phyloP scores from a whole-genome alignment of 1,139 yeast species.

The Geotrichum phurueaensis region DNA sequence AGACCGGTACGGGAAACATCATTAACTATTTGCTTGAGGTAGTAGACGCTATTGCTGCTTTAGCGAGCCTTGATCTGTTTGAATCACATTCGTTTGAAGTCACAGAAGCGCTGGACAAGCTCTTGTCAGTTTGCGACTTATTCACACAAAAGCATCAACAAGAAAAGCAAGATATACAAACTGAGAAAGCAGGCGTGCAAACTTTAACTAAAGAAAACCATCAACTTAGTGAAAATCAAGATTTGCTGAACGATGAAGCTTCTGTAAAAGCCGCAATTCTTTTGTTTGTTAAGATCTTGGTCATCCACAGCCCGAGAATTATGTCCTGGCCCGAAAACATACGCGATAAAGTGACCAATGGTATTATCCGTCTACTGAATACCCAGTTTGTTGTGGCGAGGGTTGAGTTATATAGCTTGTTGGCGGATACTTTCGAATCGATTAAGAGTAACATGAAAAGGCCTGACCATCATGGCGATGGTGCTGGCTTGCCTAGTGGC shows the following conservation, averaged over 20 bases:
- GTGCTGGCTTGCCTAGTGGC: not conserved
- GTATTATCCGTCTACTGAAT: slow-evolving; percentile 43
- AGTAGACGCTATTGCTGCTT: slow-evolving; percentile 30
- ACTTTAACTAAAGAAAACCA: not conserved
- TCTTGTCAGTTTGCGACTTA: slow-evolving; percentile 21
- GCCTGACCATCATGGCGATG: not conserved
- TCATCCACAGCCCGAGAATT: slow-evolving; percentile 43
- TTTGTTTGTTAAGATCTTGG: slow-evolving; percentile 50
- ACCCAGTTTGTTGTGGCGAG: slow-evolving; percentile 21
- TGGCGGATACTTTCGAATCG: slow-evolving; percentile 27
- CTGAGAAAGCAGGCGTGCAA: not conserved
- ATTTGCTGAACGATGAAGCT: not conserved
- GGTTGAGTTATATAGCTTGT: slow-evolving; percentile 24
- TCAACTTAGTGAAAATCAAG: not conserved
- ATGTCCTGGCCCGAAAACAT: slow-evolving; percentile 27
- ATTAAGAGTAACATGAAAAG: slow-evolving; percentile 13
- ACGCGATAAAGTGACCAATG: slow-evolving; percentile 34
- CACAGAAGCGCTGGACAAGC: slow-evolving; percentile 21
- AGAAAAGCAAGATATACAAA: not conserved
- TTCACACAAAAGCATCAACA: not conserved
- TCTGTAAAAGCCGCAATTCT: slow-evolving; percentile 26
- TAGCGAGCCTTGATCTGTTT: slow-evolving; percentile 23
- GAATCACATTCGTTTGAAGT: slow-evolving; percentile 23
- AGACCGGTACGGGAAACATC: slow-evolving; percentile 21
- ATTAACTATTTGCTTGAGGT: slow-evolving; percentile 26